Evolutionary conservation across 2,329 filamentous ascomycete species (phyloP).

Genomic region (Chalara sp.): DNA sequence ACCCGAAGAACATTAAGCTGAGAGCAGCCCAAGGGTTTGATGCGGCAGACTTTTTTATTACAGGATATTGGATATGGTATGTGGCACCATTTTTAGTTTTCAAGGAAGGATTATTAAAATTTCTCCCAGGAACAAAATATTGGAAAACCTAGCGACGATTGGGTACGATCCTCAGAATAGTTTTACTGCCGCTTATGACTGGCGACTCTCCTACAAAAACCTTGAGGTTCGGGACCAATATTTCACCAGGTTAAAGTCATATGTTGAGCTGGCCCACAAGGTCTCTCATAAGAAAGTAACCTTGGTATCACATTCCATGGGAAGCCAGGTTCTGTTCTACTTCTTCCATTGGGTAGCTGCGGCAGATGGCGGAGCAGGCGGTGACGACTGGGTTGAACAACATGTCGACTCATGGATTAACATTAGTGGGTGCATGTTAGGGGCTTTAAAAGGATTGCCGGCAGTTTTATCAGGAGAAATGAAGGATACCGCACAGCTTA

Average conservation of each 20-base stretch:
- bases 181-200: constrained; percentile 73
- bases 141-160: constrained; percentile 92
- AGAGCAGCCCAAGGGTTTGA: constrained; percentile 95
- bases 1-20: constrained; percentile 84
- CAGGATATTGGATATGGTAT: constrained; percentile 76
- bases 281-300: constrained; percentile 74
- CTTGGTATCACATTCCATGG: constrained; percentile 93
- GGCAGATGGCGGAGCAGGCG: constrained; percentile 71
- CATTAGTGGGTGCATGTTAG: constrained; percentile 95
- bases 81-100: background rate
- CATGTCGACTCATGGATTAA: constrained; percentile 97
- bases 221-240: constrained; percentile 89
- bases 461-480: constrained; percentile 94
- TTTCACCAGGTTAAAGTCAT: constrained; percentile 81
- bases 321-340: constrained; percentile 87
- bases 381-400: constrained; percentile 81
- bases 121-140: constrained; percentile 68
- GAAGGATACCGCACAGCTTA: constrained; percentile 95
- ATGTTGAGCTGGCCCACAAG: constrained; percentile 79
- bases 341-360: constrained; percentile 74
- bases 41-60: constrained; percentile 91
- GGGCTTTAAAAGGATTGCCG: constrained; percentile 83
- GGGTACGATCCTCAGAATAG: constrained; percentile 85
- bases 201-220: constrained; percentile 85
- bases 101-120: background rate